Evolutionary conservation across 1,284 basidiomycete genomes (phyloP).

Genomic region (Boletellus deceptivus): DNA sequence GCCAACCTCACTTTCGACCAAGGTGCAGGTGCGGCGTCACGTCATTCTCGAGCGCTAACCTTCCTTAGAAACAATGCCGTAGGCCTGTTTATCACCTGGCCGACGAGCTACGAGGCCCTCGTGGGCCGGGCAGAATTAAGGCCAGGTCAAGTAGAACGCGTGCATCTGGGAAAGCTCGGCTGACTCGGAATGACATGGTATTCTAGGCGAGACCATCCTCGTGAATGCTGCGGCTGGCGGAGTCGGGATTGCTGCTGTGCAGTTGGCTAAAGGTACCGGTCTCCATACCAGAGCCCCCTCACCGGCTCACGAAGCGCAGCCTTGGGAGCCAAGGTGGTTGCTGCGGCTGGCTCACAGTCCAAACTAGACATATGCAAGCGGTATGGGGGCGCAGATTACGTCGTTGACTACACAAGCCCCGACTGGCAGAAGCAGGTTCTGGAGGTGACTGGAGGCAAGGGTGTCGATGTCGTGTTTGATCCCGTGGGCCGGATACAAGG

Average conservation of each 20-base stretch:
- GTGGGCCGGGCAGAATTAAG: slow-evolving; percentile 81
- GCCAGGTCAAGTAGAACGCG: slow-evolving; percentile 44
- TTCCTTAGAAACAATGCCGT: slow-evolving; percentile 20
- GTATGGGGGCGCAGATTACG: slow-evolving; percentile 69
- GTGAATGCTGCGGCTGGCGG: slow-evolving; percentile 90
- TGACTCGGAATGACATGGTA: slow-evolving; percentile 9
- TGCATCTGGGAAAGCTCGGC: slow-evolving; percentile 2
- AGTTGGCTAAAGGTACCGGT: slow-evolving; percentile 76
- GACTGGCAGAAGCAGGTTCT: slow-evolving; percentile 78
- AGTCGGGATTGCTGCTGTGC: slow-evolving; percentile 89
- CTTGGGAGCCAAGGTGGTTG: slow-evolving; percentile 77
- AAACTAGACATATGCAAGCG: slow-evolving; percentile 71
- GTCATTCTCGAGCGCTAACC: slow-evolving; percentile 33
- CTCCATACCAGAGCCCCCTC: background rate
- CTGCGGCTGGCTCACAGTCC: slow-evolving; percentile 66
- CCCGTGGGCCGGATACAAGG: slow-evolving; percentile 81
- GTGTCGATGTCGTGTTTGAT: slow-evolving; percentile 88
- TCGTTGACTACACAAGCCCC: slow-evolving; percentile 62
- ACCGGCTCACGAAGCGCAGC: slow-evolving; percentile 39
- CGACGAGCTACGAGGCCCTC: slow-evolving; percentile 86
- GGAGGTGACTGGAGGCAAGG: slow-evolving; percentile 73
- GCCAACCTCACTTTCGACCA: slow-evolving; percentile 64
- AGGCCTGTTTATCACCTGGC: slow-evolving; percentile 83
- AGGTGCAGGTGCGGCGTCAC: slow-evolving; percentile 46
- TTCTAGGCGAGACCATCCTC: slow-evolving; percentile 80